These are phyloP conservation scores for Zychaea mexicana DNA, from an alignment of 371 early-diverging fungal species.

Conservation along the genomic window DNA sequence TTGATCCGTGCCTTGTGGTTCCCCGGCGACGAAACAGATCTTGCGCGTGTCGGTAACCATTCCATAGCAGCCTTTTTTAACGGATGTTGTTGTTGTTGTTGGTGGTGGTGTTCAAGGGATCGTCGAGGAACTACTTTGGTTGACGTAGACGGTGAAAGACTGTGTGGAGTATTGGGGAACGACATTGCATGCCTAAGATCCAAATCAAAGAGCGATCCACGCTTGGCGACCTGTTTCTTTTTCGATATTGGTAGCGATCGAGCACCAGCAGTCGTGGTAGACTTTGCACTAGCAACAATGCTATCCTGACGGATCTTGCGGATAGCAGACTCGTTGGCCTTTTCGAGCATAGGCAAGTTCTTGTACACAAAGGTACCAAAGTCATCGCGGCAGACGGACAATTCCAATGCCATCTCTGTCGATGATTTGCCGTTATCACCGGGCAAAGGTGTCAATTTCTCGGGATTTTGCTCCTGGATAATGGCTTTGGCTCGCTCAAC, in stretches of 20 bases:
- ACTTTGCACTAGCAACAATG: constrained; percentile 12
- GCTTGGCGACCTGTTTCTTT: constrained; percentile 2
- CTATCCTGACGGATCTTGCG: constrained; percentile 65
- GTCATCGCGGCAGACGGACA: constrained; percentile 51
- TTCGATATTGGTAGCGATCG: constrained; percentile 3
- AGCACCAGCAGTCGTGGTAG: background rate
- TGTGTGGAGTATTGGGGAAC: constrained; percentile 6
- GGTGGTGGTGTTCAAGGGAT: background rate
- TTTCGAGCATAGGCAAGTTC: constrained; percentile 85
- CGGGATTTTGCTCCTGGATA: constrained; percentile 46
- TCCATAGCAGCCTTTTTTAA: background rate
- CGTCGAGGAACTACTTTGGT: background rate
- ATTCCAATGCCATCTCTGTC: background rate
- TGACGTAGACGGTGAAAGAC: constrained; percentile 14
- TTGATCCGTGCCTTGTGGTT: background rate
- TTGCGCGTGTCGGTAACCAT: constrained; percentile 3
- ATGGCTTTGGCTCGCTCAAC: constrained; percentile 43
- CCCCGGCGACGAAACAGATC: constrained; percentile 21
- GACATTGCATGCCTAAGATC: constrained; percentile 5
- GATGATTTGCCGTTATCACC: background rate
- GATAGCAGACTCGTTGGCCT: constrained; percentile 85
- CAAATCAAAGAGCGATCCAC: constrained; percentile 14
- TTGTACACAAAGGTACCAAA: constrained; percentile 94
- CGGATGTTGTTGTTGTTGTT: constrained; percentile 6
- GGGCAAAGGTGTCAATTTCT: constrained; percentile 12